A percentile compares a stretch with the other conserved stretches of the same genome.
Evolutionary conservation across 352 stramenopile species (phyloP).

Genomic region (Phytopythium delawarense): DNA sequence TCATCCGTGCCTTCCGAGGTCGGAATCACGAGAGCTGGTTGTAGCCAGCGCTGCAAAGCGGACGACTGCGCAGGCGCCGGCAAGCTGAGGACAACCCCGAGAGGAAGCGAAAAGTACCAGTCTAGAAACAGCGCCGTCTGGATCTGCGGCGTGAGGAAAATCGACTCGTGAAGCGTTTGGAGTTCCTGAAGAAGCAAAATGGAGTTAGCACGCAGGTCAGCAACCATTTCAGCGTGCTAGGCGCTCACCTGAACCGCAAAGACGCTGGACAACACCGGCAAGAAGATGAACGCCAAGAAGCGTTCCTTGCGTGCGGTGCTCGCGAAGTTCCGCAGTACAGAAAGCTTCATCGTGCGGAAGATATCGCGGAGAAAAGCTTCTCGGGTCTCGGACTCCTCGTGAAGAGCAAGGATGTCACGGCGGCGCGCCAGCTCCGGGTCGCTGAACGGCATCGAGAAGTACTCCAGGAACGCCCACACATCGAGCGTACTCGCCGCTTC

Average conservation of each 20-base stretch:
- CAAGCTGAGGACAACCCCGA: conserved; percentile 51
- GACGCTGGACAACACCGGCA: conserved; percentile 70
- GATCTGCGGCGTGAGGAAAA: conserved; percentile 53
- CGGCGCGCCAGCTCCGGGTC: conserved; percentile 51
- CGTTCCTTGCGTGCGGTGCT: conserved; percentile 27
- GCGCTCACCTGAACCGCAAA: conserved; percentile 70
- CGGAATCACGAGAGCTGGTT: conserved; percentile 44
- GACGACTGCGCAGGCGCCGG: conserved; percentile 62
- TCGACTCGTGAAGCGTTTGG: conserved; percentile 45
- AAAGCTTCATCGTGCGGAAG: conserved; percentile 37
- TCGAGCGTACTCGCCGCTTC: conserved; percentile 41
- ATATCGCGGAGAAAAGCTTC: conserved; percentile 53
- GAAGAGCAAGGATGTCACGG: conserved; percentile 59
- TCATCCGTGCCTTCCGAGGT: conserved; percentile 32
- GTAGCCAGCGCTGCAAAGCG: conserved; percentile 72
- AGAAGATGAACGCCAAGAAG: conserved; percentile 61
- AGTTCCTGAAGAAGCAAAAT: conserved; percentile 37
- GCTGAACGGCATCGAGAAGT: conserved; percentile 77
- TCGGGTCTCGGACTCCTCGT: conserved; percentile 49
- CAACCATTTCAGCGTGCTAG: neutral
- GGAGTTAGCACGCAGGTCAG: neutral
- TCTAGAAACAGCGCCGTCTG: conserved; percentile 66
- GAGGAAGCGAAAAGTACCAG: conserved; percentile 79
- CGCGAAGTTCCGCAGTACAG: conserved; percentile 46
- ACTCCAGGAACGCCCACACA: conserved; percentile 74